Evolutionary conservation across 1,139 yeast genomes (phyloP).

Genomic region (Kluyveromyces marxianus): DNA sequence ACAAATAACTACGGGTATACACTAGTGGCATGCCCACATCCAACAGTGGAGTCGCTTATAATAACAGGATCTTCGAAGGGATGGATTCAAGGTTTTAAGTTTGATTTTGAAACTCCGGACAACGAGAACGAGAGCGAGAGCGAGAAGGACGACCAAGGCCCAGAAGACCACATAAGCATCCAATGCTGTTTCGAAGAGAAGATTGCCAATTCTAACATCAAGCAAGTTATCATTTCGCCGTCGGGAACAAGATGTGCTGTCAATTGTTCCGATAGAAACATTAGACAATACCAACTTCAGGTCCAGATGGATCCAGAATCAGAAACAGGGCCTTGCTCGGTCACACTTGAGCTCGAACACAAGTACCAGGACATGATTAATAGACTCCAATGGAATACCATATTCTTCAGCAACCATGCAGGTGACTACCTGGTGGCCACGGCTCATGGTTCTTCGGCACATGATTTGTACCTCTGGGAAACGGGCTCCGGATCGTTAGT

Average conservation of each 20-base stretch:
- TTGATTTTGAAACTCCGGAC: background rate
- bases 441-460: constrained; percentile 78
- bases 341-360: constrained; percentile 67
- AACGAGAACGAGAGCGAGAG: no score
- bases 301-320: constrained; percentile 9
- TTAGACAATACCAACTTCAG: constrained; percentile 58
- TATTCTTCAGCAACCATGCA: constrained; percentile 61
- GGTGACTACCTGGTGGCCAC: constrained; percentile 86
- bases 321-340: constrained; percentile 10
- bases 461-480: constrained; percentile 91
- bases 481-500: constrained; percentile 80
- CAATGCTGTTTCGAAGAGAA: constrained; percentile 33
- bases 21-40: constrained; percentile 28
- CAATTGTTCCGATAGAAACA: constrained; percentile 76
- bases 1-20: constrained; percentile 27
- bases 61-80: constrained; percentile 81
- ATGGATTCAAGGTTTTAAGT: constrained; percentile 47
- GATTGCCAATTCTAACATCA: constrained; percentile 63
- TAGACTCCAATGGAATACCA: constrained; percentile 81
- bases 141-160: no score
- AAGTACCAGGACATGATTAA: constrained; percentile 89
- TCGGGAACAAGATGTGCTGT: constrained; percentile 66
- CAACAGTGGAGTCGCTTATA: constrained; percentile 39
- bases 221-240: constrained; percentile 56
- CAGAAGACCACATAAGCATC: background rate